Conservation (phyloP, 768 basidiomycete species). For the Hygrophorus pudorinus region DNA sequence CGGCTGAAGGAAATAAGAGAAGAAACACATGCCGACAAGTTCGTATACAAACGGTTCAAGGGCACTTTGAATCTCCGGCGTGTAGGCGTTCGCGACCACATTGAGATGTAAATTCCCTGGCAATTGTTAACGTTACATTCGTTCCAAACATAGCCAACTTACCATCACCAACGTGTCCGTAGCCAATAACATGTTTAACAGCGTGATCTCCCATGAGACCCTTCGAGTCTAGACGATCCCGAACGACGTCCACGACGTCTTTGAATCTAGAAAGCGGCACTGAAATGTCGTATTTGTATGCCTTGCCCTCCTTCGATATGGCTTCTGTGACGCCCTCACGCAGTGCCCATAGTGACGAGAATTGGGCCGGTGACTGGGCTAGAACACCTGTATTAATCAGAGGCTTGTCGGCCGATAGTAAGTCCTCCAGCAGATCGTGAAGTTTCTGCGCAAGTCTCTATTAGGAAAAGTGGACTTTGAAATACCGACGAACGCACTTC, state of each 20-base stretch:
- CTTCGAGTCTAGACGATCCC: slow-evolving; percentile 58
- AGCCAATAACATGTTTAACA: slow-evolving; percentile 83
- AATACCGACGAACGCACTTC: slow-evolving; percentile 46
- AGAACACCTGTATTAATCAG: slow-evolving; percentile 86
- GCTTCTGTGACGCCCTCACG: slow-evolving; percentile 92
- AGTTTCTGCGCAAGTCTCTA: slow-evolving; percentile 60
- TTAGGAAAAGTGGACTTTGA: slow-evolving; percentile 1
- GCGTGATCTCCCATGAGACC: slow-evolving; percentile 62
- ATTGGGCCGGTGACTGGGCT: slow-evolving; percentile 85
- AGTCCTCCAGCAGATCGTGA: slow-evolving; percentile 59
- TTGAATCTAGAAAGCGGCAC: slow-evolving; percentile 84
- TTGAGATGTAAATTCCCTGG: slow-evolving; percentile 92
- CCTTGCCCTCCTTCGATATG: slow-evolving; percentile 85
- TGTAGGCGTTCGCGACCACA: slow-evolving; percentile 73
- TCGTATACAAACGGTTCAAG: slow-evolving; percentile 96
- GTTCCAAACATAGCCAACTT: slow-evolving; percentile 17
- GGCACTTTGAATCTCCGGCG: slow-evolving; percentile 73
- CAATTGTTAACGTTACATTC: not conserved
- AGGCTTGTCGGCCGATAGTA: slow-evolving; percentile 63
- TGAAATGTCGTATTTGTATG: slow-evolving; percentile 95
- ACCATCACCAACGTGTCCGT: slow-evolving; percentile 97
- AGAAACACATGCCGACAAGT: slow-evolving; percentile 53
- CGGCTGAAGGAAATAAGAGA: slow-evolving; percentile 1
- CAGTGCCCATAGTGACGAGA: slow-evolving; percentile 81
- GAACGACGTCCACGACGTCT: slow-evolving; percentile 71